Base-by-base conservation (phyloP, 202 grass and related monocot species). In the Saccharum hybrid region DNA sequence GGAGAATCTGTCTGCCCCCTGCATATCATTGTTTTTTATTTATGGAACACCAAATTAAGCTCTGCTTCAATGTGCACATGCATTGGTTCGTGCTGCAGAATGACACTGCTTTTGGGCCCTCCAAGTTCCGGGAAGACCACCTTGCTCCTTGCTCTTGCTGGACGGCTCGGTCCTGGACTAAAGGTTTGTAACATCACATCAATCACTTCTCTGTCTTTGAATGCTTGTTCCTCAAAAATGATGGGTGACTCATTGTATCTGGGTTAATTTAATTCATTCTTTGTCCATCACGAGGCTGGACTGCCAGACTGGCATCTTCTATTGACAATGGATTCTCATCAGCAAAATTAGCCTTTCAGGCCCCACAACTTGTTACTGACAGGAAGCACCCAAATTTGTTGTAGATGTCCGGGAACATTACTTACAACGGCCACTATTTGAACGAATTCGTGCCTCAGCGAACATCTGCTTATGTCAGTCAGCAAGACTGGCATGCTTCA, bases 91-190 rank as follows among this genome's bases (percentile, higher is more conserved):
- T 87, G 57, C 61, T 88, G 85, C 88, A 99, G 93, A 84, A 94
- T 96, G 93, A 99, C 96, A 74, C 86, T 99, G 82, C 91, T 99
- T 75, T 74, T 99, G 88, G 96, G 96, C 38, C 96, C 96, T 81
- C 96, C 96, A 67, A 99, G 96, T 77, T 99, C 96, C 0, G 96
- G 96, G 46, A 99, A 99, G 88, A 96, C 93, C 57, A 96, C 93
- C 72, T 88, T 99, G 86, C 96, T 99, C 74, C 73, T 96, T 22
- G 93, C 93, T 83, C 96, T 99, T 90, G 93, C 96, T 23, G 96
- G 96, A 70, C 88, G 93, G 22, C 96, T 99, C 2, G 89, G 87
- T 43, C 71, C 87, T 73, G 90, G 74, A 88, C 87, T 99, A 67
- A 85, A 96, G 88, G 96, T 99, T 34, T 66, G 77, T 40, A 42